These are phyloP conservation scores for Cystoisospora suis DNA, from an alignment of 169 alveolate species.

Conservation along the genomic window DNA sequence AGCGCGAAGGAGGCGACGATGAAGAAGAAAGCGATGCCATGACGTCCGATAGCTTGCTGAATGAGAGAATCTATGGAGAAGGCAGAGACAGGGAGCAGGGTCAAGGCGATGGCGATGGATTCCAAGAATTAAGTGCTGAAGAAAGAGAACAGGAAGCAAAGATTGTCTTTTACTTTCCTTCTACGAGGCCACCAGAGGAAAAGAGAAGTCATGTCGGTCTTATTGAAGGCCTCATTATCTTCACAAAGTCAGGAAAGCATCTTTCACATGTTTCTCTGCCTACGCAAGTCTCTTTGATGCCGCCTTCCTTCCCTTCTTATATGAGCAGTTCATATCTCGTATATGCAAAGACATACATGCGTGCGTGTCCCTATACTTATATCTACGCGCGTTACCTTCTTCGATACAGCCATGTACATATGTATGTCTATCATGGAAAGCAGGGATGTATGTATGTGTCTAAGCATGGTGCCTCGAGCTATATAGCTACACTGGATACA, in stretches of 20 bases:
- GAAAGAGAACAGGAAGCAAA: slow-evolving; percentile 51
- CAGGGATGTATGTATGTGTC: too few relatives aligned
- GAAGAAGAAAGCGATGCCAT: not conserved
- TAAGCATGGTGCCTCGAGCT: too few relatives aligned
- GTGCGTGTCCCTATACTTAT: not conserved
- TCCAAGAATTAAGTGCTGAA: slow-evolving; percentile 7
- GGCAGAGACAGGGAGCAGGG: too few relatives aligned
- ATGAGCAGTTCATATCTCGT: not conserved
- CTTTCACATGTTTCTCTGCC: too few relatives aligned
- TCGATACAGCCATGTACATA: not conserved
- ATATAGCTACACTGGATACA: too few relatives aligned
- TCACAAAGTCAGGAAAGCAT: not conserved
- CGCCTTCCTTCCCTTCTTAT: too few relatives aligned
- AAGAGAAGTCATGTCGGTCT: slow-evolving; percentile 49
- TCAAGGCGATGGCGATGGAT: too few relatives aligned
- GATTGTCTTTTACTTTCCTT: slow-evolving; percentile 35
- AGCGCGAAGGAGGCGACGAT: not conserved
- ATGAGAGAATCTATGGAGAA: too few relatives aligned
- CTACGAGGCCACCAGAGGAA: slow-evolving; percentile 31
- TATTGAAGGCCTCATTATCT: slow-evolving; percentile 38
- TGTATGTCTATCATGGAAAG: not conserved
- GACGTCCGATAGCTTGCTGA: too few relatives aligned
- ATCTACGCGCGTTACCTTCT: not conserved
- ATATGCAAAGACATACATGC: not conserved
- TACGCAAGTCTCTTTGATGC: too few relatives aligned